Percentiles rank a stretch among this genome's conserved stretches.
These are phyloP conservation scores for Debaryomycetaceae sp. DNA, from an alignment of 1,139 yeast genomes.

Conservation along the genomic window DNA sequence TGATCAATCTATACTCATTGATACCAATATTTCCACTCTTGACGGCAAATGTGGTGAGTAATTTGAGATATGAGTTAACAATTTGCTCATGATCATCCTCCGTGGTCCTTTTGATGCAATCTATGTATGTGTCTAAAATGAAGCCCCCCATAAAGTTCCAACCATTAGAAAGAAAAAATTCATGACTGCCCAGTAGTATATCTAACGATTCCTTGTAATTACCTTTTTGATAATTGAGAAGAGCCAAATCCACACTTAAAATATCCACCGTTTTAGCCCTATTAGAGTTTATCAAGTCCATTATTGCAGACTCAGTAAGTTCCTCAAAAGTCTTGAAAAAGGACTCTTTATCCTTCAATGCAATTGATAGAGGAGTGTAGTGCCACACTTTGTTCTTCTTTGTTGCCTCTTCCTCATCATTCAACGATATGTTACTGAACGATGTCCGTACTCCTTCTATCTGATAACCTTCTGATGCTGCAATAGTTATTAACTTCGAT, in stretches of 20 bases:
- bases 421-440: slow-evolving; percentile 22
- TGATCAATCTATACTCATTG: slow-evolving; percentile 25
- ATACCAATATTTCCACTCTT: slow-evolving; percentile 20
- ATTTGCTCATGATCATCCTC: slow-evolving; percentile 18
- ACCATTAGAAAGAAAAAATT: slow-evolving; percentile 61
- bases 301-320: slow-evolving; percentile 42
- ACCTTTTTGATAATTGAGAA: slow-evolving; percentile 56
- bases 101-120: slow-evolving; percentile 56
- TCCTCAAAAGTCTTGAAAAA: slow-evolving; percentile 25
- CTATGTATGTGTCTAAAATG: slow-evolving; percentile 61
- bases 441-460: slow-evolving; percentile 24
- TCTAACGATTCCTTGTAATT: slow-evolving; percentile 60
- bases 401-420: slow-evolving; percentile 6
- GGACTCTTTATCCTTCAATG: slow-evolving; percentile 13
- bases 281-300: slow-evolving; percentile 44
- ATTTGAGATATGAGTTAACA: slow-evolving; percentile 30
- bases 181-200: slow-evolving; percentile 65
- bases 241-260: slow-evolving; percentile 77
- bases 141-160: slow-evolving; percentile 73
- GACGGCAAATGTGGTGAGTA: slow-evolving; percentile 28
- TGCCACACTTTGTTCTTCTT: slow-evolving; percentile 4
- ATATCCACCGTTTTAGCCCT: slow-evolving; percentile 67
- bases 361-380: slow-evolving; percentile 13
- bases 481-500: slow-evolving; percentile 38
- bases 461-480: slow-evolving; percentile 24